Conservation (phyloP, 192 early-diverging fungal species). For the Rhizophlyctis rosea region DNA sequence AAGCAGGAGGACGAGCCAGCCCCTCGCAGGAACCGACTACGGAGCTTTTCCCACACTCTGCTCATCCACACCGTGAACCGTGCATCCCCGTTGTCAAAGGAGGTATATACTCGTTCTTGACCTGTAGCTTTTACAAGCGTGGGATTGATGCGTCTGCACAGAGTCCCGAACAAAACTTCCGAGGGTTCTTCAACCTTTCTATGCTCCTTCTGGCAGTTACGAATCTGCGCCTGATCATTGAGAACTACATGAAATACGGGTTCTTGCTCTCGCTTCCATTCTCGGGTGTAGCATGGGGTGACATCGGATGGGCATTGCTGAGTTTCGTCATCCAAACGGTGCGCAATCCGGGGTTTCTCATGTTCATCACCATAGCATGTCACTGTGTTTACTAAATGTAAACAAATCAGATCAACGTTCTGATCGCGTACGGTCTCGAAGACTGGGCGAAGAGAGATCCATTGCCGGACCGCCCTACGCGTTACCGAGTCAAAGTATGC, state of each 20-base stretch:
- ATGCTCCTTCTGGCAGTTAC: constrained; percentile 78
- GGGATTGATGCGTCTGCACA: constrained; percentile 3
- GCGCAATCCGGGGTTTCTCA: neutral
- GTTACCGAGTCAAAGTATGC: constrained; percentile 9
- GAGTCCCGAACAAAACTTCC: constrained; percentile 77
- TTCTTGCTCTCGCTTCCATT: constrained; percentile 72
- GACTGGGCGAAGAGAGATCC: constrained; percentile 34
- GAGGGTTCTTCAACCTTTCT: constrained; percentile 76
- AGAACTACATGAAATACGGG: constrained; percentile 88
- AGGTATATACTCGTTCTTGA: constrained; percentile 35
- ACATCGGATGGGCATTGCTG: constrained; percentile 17
- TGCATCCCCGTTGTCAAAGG: constrained; percentile 75
- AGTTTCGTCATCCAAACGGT: constrained; percentile 13
- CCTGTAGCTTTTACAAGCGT: neutral
- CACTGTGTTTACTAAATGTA: neutral
- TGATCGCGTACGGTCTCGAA: constrained; percentile 63
- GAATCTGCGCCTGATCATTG: constrained; percentile 79
- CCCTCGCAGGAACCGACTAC: neutral
- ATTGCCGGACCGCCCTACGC: constrained; percentile 1
- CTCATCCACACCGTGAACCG: constrained; percentile 28
- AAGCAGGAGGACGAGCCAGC: no score
- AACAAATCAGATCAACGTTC: constrained; percentile 37
- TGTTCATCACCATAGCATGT: neutral
- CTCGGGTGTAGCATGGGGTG: constrained; percentile 35
- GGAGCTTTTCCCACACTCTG: constrained; percentile 26